Conservation (phyloP, 352 stramenopile species). For the Pythium pectinolyticum region DNA sequence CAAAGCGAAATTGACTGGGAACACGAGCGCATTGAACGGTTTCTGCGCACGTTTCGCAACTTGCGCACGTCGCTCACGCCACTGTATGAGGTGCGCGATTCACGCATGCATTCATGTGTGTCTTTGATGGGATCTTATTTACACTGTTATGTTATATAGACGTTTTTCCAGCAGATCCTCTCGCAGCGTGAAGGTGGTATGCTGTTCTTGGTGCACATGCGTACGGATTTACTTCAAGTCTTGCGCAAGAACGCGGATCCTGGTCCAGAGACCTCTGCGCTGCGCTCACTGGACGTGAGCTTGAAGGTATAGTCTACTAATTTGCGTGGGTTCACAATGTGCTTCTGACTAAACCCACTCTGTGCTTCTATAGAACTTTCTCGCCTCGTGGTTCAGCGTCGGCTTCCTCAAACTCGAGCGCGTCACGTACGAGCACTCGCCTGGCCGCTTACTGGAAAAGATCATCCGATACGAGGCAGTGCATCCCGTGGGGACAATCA, state of each 20-base stretch:
- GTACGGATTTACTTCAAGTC: slow-evolving; percentile 64
- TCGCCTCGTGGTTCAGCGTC: slow-evolving; percentile 92
- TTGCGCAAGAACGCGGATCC: slow-evolving; percentile 51
- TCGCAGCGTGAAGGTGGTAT: slow-evolving; percentile 80
- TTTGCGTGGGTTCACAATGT: too few species aligned
- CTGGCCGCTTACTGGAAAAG: slow-evolving; percentile 92
- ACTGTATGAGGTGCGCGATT: slow-evolving; percentile 52
- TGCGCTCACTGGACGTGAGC: slow-evolving; percentile 71
- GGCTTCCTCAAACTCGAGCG: slow-evolving; percentile 89
- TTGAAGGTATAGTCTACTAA: slow-evolving; percentile 49
- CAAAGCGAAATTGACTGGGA: slow-evolving; percentile 57
- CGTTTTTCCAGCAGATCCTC: slow-evolving; percentile 82
- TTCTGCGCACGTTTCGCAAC: slow-evolving; percentile 68
- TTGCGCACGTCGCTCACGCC: slow-evolving; percentile 57
- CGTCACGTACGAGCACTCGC: slow-evolving; percentile 93
- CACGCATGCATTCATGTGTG: neutral
- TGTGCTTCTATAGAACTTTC: slow-evolving; percentile 59
- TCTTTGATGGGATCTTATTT: too few species aligned
- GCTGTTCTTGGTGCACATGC: slow-evolving; percentile 81
- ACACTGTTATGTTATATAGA: slow-evolving; percentile 35
- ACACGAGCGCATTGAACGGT: slow-evolving; percentile 72
- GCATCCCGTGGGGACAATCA: slow-evolving; percentile 92
- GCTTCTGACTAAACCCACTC: neutral
- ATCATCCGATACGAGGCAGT: slow-evolving; percentile 96
- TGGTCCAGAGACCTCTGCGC: slow-evolving; percentile 42